Base-by-base conservation (phyloP, 331 rosid species). In the Saraca asoca region DNA sequence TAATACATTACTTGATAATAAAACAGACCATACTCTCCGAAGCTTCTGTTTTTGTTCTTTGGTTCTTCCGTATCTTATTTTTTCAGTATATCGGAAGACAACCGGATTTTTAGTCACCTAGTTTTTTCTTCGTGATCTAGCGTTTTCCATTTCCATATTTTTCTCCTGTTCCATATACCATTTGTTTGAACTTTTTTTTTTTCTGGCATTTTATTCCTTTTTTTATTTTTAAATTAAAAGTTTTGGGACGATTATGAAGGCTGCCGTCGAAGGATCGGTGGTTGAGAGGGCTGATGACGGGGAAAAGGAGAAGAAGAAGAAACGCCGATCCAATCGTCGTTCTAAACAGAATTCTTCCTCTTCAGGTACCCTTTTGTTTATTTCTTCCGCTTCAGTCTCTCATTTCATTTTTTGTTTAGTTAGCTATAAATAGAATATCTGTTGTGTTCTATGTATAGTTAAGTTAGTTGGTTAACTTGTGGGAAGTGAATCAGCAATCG, bases 281-380 rank as follows among this genome's bases (percentile, higher is more conserved):
- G 66, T 53, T n/a, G 88, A 92, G 51, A 81, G 86, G 63, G 69
- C 70, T 41, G 92, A 85, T 12, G 86, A 85, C 15, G 89, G 69
- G 17, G 98, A 87, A 14, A 89, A 93, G 81, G 96, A 93, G 11
- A 89, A 85, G 88, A 93, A 80, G 87, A 94, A 88, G 88, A 86
- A 70, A 43, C 95, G 91, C 18, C 86, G 91, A 73, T 69, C 90
- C 66, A 76, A 63, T 81, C 95, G 97, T 17, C 90, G 96, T 69
- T 62, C 83, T 43, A 88, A 79, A 56, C 95, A 86, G 48, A 75
- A 59, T 75, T 58, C 85, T 60, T 5, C 78, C 0, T 17, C 73
- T 0, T 62, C 87, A n/a, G 96, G 99, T 94, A 52, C 41, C 10
- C n/a, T 9, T 15, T 20, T 18, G 13, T 2, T 10, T 31, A 7